Conservation (phyloP, 2,329 filamentous ascomycete genomes). For the Microthyrium microscopicum region DNA sequence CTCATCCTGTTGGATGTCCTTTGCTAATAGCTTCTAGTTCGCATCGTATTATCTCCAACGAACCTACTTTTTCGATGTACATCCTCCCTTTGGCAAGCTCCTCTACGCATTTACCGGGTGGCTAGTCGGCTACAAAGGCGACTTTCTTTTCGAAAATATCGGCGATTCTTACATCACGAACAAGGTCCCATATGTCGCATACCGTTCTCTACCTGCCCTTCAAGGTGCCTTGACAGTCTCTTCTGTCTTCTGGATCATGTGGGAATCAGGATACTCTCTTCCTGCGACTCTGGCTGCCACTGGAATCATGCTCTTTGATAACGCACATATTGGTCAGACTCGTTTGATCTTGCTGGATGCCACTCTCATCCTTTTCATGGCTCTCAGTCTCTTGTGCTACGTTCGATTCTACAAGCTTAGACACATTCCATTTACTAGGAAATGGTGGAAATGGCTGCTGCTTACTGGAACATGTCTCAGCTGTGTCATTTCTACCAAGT, state of each 20-base stretch:
- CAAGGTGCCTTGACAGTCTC: slow-evolving; percentile 86
- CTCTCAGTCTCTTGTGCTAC: slow-evolving; percentile 82
- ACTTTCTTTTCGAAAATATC: slow-evolving; percentile 98
- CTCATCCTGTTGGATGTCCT: neutral
- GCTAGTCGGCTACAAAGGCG: slow-evolving; percentile 91
- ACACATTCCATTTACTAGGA: slow-evolving; percentile 74
- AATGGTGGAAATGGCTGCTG: slow-evolving; percentile 99
- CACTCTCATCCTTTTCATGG: slow-evolving; percentile 89
- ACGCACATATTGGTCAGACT: slow-evolving; percentile 93
- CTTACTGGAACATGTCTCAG: slow-evolving; percentile 87
- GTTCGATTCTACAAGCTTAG: slow-evolving; percentile 95
- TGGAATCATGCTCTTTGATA: slow-evolving; percentile 81
- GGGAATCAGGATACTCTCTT: slow-evolving; percentile 95
- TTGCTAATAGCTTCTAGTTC: slow-evolving; percentile 20
- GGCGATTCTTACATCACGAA: slow-evolving; percentile 95
- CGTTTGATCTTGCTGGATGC: slow-evolving; percentile 88
- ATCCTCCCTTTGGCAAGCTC: slow-evolving; percentile 95
- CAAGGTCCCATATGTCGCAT: slow-evolving; percentile 93
- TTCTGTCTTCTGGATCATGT: slow-evolving; percentile 96
- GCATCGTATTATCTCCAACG: slow-evolving; percentile 72
- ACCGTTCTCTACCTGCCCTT: slow-evolving; percentile 80
- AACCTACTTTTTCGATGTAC: slow-evolving; percentile 99
- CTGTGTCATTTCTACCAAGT: slow-evolving; percentile 97
- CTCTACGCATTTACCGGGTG: slow-evolving; percentile 94
- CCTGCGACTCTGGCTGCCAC: slow-evolving; percentile 81